These are phyloP conservation scores for Aspergillus carlsbadensis DNA, from an alignment of 495 filamentous ascomycete genomes.

Conservation along the genomic window DNA sequence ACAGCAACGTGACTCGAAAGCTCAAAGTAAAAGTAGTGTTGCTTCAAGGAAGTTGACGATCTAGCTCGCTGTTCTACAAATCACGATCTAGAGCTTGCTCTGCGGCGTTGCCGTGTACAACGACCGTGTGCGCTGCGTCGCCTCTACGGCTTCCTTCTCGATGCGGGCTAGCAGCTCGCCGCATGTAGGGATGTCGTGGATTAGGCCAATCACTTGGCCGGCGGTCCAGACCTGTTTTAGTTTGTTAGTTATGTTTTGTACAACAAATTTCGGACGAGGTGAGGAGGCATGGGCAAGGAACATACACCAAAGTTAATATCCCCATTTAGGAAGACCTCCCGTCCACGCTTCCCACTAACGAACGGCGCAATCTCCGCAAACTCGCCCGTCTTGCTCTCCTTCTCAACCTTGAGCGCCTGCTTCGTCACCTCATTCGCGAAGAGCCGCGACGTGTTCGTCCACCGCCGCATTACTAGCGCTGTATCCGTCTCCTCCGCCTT, in stretches of 20 bases:
- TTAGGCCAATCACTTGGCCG: conserved; percentile 68
- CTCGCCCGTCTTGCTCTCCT: conserved; percentile 80
- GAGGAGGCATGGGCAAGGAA: conserved; percentile 19
- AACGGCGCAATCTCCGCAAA: conserved; percentile 88
- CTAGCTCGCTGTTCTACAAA: conserved; percentile 15
- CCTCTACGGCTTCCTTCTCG: conserved; percentile 62
- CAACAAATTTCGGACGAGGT: not conserved
- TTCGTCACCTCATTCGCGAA: conserved; percentile 86
- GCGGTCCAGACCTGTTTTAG: conserved; percentile 62
- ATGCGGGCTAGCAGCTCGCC: conserved; percentile 56
- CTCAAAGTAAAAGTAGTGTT: not conserved
- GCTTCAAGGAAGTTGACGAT: not conserved
- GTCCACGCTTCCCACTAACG: conserved; percentile 88
- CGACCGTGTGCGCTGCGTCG: conserved; percentile 37
- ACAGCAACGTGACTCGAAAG: not conserved
- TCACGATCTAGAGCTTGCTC: conserved; percentile 37
- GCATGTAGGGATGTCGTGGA: conserved; percentile 69
- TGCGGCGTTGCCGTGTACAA: conserved; percentile 36
- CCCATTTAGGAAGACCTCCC: conserved; percentile 88
- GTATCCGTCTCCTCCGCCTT: conserved; percentile 88
- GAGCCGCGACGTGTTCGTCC: conserved; percentile 88
- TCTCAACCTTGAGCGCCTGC: conserved; percentile 78
- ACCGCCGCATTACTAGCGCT: conserved; percentile 80
- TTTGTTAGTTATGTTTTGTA: conserved; percentile 3
- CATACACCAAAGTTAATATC: conserved; percentile 87